A percentile compares a stretch with the other conserved stretches of the same genome.
These are phyloP conservation scores for Yarrowia keelungensis DNA, from an alignment of 805 yeast species.

Conservation along the genomic window DNA sequence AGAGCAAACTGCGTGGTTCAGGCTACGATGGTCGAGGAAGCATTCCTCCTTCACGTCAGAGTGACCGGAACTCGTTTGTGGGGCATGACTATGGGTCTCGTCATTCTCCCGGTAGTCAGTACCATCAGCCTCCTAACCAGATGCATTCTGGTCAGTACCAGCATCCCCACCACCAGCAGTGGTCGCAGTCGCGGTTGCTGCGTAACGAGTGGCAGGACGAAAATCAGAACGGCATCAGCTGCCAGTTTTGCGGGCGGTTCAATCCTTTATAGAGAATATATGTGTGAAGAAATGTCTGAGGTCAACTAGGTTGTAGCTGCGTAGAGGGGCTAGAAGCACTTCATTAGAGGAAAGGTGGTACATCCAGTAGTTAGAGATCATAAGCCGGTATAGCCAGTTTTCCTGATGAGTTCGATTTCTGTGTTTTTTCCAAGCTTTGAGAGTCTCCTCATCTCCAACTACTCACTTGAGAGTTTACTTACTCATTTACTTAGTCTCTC, in stretches of 20 bases:
- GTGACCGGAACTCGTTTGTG: background rate
- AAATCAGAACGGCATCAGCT: slow-evolving; percentile 19
- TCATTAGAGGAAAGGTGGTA: too few relatives aligned
- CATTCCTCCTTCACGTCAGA: slow-evolving; percentile 4
- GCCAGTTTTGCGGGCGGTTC: slow-evolving; percentile 21
- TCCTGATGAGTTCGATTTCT: too few relatives aligned
- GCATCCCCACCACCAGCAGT: slow-evolving; percentile 2
- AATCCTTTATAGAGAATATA: slow-evolving; percentile 3
- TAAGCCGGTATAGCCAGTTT: too few relatives aligned
- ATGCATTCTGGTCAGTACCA: slow-evolving; percentile 9
- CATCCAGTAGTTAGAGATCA: too few relatives aligned
- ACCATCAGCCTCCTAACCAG: background rate
- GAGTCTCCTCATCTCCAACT: too few relatives aligned
- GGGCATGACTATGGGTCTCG: background rate
- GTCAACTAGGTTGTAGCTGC: too few relatives aligned
- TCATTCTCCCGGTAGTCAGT: background rate
- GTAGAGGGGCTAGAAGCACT: too few relatives aligned
- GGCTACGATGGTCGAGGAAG: slow-evolving; percentile 5
- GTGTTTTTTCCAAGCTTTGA: too few relatives aligned
- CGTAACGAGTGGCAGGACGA: slow-evolving; percentile 36
- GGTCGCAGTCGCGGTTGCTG: slow-evolving; percentile 6
- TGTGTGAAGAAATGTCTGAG: too few relatives aligned
- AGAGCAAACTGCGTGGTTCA: background rate
- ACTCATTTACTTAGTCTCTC: too few relatives aligned
- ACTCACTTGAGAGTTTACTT: too few relatives aligned